These are phyloP conservation scores for Diaporthe batatas DNA, from an alignment of 2,329 filamentous ascomycete species.

Conservation along the genomic window DNA sequence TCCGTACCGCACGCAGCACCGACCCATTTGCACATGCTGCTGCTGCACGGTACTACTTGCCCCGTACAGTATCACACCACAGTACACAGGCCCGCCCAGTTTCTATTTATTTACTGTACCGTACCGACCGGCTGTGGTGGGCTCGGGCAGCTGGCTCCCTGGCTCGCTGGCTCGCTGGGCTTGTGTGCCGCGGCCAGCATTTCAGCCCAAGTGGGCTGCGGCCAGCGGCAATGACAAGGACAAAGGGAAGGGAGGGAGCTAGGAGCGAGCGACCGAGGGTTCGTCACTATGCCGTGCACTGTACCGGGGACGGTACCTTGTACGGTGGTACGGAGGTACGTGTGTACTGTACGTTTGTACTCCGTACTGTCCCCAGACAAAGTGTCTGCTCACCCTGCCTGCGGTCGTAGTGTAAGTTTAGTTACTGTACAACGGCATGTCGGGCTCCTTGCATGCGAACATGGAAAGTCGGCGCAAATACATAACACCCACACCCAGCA, in stretches of 20 bases:
- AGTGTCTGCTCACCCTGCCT: slow-evolving; percentile 5
- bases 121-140: not conserved
- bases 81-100: not conserved
- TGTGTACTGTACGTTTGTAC: not conserved
- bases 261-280: no score
- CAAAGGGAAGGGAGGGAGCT: slow-evolving; percentile 18
- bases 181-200: slow-evolving; percentile 29
- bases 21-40: not conserved
- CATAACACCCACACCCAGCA: slow-evolving; percentile 37
- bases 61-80: slow-evolving; percentile 27
- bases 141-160: no score
- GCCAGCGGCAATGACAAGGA: slow-evolving; percentile 24
- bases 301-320: not conserved
- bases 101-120: slow-evolving; percentile 6
- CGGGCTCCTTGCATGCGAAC: slow-evolving; percentile 40
- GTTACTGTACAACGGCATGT: slow-evolving; percentile 6
- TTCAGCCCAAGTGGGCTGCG: slow-evolving; percentile 43
- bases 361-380: not conserved
- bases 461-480: slow-evolving; percentile 27
- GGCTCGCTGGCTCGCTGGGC: not conserved
- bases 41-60: not conserved
- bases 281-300: no score
- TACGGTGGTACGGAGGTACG: not conserved
- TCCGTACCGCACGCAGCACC: not conserved
- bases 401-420: not conserved